Percentiles rank a stretch among this genome's conserved stretches.
Evolutionary conservation across 495 filamentous ascomycete genomes (phyloP).

Genomic region (Annulohypoxylon moriforme): DNA sequence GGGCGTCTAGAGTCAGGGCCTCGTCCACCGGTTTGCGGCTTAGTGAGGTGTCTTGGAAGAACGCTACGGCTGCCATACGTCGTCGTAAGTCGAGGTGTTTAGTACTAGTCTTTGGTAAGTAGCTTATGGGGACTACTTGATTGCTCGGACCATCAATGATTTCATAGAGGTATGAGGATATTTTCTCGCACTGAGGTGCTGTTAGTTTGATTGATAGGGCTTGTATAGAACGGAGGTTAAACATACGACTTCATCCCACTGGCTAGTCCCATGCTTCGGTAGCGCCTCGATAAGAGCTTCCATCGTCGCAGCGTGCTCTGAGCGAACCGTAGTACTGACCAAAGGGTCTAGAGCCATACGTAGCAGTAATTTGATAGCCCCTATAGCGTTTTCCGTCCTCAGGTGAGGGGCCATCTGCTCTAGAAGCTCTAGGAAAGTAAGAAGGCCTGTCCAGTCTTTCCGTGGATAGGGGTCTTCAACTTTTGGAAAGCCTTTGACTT

Average conservation of each 20-base stretch:
- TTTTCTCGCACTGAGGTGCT: slow-evolving; percentile 60
- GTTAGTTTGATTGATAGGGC: slow-evolving; percentile 35
- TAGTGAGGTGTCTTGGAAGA: slow-evolving; percentile 65
- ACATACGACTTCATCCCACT: slow-evolving; percentile 49
- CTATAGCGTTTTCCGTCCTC: slow-evolving; percentile 39
- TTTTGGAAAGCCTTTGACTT: slow-evolving; percentile 28
- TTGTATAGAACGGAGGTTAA: background rate
- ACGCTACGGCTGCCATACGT: slow-evolving; percentile 77
- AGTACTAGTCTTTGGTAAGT: slow-evolving; percentile 65
- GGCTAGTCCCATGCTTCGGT: slow-evolving; percentile 17
- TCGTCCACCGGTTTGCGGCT: slow-evolving; percentile 57
- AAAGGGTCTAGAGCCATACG: slow-evolving; percentile 70
- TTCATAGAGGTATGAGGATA: slow-evolving; percentile 64
- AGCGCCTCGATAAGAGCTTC: slow-evolving; percentile 39
- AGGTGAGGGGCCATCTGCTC: slow-evolving; percentile 43
- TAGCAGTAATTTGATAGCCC: slow-evolving; percentile 59
- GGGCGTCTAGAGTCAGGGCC: slow-evolving; percentile 61
- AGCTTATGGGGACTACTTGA: slow-evolving; percentile 68
- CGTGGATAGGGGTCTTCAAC: slow-evolving; percentile 47
- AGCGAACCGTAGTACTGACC: slow-evolving; percentile 57
- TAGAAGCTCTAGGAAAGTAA: slow-evolving; percentile 51
- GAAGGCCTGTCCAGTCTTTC: slow-evolving; percentile 51
- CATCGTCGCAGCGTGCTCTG: slow-evolving; percentile 47
- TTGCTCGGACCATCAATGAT: slow-evolving; percentile 63
- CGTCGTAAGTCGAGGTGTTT: slow-evolving; percentile 72